phyloP scores from a whole-genome alignment of 352 stramenopile species.

The Globisporangium spinosum region DNA sequence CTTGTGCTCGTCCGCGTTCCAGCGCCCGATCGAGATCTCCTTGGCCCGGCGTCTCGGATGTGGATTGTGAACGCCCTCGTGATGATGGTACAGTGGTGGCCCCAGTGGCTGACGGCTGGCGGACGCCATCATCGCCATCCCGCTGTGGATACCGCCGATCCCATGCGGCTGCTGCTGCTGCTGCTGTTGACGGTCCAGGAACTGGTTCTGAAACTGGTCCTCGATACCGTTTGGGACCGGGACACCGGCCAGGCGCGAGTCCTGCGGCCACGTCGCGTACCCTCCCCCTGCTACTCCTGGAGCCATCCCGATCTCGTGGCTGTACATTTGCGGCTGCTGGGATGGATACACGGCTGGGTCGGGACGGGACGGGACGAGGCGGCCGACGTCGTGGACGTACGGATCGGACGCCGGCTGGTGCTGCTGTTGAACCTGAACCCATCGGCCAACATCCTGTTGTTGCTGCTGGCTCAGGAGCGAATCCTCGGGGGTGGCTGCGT shows the following conservation, averaged over 20 bases:
- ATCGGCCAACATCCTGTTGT: background rate
- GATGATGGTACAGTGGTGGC: background rate
- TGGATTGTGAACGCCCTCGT: background rate
- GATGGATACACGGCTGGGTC: constrained; percentile 4
- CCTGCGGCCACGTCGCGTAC: constrained; percentile 5
- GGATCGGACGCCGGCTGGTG: background rate
- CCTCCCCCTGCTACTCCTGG: background rate
- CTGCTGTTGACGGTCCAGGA: background rate
- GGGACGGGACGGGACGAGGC: constrained; percentile 5
- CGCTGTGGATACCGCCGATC: background rate
- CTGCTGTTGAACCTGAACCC: background rate
- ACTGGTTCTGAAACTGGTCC: constrained; percentile 13
- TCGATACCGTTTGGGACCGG: background rate
- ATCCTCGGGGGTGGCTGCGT: background rate
- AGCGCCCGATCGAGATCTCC: constrained; percentile 70
- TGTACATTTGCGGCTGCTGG: background rate
- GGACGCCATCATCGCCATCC: constrained; percentile 9
- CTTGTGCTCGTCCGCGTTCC: constrained; percentile 71
- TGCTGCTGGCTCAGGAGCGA: background rate
- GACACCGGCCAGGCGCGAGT: background rate
- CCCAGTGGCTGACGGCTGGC: background rate
- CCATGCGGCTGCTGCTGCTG: background rate
- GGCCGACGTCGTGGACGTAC: constrained; percentile 5
- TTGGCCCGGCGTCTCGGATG: constrained; percentile 28
- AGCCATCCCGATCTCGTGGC: constrained; percentile 1